Base-by-base conservation (phyloP, 331 rosid genomes). In the Pyrus hybrid region DNA sequence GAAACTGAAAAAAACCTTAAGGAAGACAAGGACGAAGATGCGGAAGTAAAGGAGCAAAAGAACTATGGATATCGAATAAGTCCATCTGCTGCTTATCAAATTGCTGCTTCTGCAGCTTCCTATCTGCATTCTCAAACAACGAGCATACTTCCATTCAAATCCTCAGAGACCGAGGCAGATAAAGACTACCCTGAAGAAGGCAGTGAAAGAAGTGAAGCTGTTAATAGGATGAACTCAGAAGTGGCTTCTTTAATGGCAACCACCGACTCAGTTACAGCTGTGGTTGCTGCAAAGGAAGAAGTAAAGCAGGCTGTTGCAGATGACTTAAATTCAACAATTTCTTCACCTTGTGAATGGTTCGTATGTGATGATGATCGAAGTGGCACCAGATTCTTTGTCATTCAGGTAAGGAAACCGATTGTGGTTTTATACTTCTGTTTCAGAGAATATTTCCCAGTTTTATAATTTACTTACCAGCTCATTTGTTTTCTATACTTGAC, bases 251-350 rank as follows among this genome's bases (percentile, higher is more conserved):
- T 92, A 73, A 90, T 84, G 92, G 97, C 95, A 29, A 91, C 97
- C 65, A 90, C 93, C 0, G 95, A 94, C 77, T 91, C 98, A 2
- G 93, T 94, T 76, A 94, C 97, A 7, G 91, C 97, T 14, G 98
- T 91, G 49, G 96, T 91, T 83, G 98, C 98, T 64, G 98, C 98
- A 54, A 84, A 90, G 88, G 97, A 94, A 82, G 97, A 94, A 84
- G 97, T 90, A 67, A 94, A 94, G 78, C 98, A 92, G 87, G 99
- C 97, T 49, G 97, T 92, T 71, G 96, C 97, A 12, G 99, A 92
- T 71, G 88, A 89, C 82, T 74, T 94, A 71, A 94, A 83, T 78
- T 94, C 99, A 49, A 82, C 76, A 35, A 70, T 45, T 20, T 94
- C 95, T 21, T 85, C 99, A 9, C 99, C 97, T 0, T 94, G 97